Evolutionary conservation across 805 yeast genomes (phyloP).

Genomic region (Torulaspora indica): DNA sequence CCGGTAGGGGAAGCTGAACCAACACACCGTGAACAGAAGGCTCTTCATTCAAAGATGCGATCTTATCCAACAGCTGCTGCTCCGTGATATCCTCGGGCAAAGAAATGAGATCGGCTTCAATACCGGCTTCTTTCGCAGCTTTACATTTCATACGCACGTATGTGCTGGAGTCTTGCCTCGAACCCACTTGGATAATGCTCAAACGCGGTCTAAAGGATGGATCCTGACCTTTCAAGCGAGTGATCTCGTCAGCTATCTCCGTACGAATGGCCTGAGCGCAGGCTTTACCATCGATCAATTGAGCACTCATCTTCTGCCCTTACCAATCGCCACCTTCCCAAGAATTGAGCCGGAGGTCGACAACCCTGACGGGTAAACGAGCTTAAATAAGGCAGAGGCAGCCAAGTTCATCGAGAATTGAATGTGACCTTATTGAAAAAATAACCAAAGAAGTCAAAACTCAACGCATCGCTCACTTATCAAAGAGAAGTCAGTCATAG

Average conservation of each 20-base stretch:
- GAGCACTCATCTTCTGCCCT: conserved; percentile 17
- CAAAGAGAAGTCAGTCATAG: conserved; percentile 4
- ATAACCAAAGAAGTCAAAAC: conserved; percentile 7
- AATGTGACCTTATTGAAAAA: not conserved
- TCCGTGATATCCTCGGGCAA: conserved; percentile 61
- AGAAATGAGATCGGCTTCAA: conserved; percentile 60
- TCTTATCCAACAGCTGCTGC: conserved; percentile 52
- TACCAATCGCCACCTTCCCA: not conserved
- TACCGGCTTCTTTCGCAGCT: conserved; percentile 81
- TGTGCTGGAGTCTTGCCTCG: conserved; percentile 83
- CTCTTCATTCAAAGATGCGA: conserved; percentile 66
- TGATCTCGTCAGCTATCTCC: conserved; percentile 49
- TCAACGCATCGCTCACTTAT: not conserved
- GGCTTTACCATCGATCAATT: conserved; percentile 55
- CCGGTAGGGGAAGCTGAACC: conserved; percentile 87
- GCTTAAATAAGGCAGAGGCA: conserved; percentile 1
- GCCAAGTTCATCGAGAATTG: not conserved
- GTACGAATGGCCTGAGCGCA: conserved; percentile 51
- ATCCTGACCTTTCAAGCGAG: conserved; percentile 39
- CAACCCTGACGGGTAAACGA: conserved; percentile 1
- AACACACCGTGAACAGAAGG: conserved; percentile 77
- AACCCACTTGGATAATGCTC: conserved; percentile 85
- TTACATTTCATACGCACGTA: conserved; percentile 88
- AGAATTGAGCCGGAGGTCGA: not conserved
- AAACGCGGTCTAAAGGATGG: conserved; percentile 66